These are phyloP conservation scores for Leccinum holopus DNA, from an alignment of 1,284 basidiomycete genomes.

Conservation along the genomic window DNA sequence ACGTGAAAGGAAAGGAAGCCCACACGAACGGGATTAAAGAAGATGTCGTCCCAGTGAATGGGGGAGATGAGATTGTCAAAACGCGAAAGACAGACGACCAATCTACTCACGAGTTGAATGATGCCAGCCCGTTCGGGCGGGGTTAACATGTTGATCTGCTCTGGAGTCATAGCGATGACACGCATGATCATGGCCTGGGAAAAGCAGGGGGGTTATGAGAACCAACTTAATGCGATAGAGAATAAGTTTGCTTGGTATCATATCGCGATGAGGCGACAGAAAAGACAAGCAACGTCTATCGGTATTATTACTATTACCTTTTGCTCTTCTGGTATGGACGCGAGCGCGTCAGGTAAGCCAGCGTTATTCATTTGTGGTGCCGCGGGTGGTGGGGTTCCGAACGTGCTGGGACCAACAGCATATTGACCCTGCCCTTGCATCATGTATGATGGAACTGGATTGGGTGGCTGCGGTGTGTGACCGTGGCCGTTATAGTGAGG, in stretches of 20 bases:
- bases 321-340: conserved; percentile 66
- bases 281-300: conserved; percentile 10
- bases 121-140: conserved; percentile 61
- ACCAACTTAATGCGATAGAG: conserved; percentile 4
- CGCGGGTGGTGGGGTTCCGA: conserved; percentile 24
- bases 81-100: conserved; percentile 22
- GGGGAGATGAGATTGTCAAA: background rate
- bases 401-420: conserved; percentile 14
- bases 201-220: conserved; percentile 10
- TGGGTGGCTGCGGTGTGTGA: conserved; percentile 31
- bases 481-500: conserved; percentile 26
- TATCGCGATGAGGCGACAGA: background rate
- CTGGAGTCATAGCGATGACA: conserved; percentile 67
- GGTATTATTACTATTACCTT: conserved; percentile 43
- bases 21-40: background rate
- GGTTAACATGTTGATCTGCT: conserved; percentile 62
- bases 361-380: conserved; percentile 23
- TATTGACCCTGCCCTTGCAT: conserved; percentile 26
- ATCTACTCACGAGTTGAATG: conserved; percentile 62
- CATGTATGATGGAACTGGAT: conserved; percentile 18
- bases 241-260: background rate
- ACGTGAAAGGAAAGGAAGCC: conserved; percentile 3
- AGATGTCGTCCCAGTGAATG: background rate
- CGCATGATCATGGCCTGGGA: conserved; percentile 62
- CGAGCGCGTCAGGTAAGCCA: conserved; percentile 49